phyloP scores from a whole-genome alignment of 129 eudicot genomes.

The Flaveria ramosissima region DNA sequence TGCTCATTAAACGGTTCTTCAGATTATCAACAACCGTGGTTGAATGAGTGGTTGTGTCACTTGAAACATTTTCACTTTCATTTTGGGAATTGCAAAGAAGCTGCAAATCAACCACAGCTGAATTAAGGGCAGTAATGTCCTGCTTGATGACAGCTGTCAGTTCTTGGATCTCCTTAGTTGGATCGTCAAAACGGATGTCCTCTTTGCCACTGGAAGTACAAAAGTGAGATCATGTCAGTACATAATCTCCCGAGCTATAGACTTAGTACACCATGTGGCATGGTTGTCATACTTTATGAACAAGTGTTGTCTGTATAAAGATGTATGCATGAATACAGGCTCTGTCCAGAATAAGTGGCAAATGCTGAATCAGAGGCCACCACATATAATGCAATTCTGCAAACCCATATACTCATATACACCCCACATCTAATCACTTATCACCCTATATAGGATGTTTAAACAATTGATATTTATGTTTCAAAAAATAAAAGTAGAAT shows the following conservation, averaged over 20 bases:
- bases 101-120: constrained; percentile 2
- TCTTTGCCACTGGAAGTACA: constrained; percentile 7
- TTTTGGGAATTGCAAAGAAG: constrained; percentile 41
- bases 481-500: neutral
- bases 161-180: constrained; percentile 13
- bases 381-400: neutral
- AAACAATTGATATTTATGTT: neutral
- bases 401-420: neutral
- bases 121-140: constrained; percentile 10
- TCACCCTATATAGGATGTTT: neutral
- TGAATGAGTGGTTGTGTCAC: constrained; percentile 74
- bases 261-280: neutral
- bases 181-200: constrained; percentile 3
- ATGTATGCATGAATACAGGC: neutral
- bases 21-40: constrained; percentile 83
- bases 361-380: neutral
- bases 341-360: neutral
- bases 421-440: neutral
- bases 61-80: constrained; percentile 66
- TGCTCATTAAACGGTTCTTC: constrained; percentile 73
- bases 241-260: neutral
- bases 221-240: neutral
- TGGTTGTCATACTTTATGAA: neutral
- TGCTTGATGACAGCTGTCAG: constrained; percentile 12
- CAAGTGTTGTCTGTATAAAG: neutral